Conservation (phyloP, 2,329 filamentous ascomycete species). For the Aspergillus amoenus region DNA sequence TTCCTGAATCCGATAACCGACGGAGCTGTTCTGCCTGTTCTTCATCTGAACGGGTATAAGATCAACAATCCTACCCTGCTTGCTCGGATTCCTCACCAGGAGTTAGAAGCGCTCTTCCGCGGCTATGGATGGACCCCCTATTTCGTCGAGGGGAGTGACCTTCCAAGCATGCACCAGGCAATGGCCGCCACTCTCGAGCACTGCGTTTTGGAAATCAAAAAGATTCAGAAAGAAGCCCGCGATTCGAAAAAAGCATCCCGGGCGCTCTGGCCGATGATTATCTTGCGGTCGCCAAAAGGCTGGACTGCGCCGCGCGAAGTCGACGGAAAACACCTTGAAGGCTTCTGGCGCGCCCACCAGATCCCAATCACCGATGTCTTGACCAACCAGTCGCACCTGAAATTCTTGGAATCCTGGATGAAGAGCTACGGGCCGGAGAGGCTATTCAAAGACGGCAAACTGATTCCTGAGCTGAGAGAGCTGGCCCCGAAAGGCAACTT, state of each 20-base stretch:
- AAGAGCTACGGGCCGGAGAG: slow-evolving; percentile 71
- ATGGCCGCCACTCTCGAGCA: slow-evolving; percentile 76
- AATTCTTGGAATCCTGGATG: slow-evolving; percentile 74
- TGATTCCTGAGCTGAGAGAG: slow-evolving; percentile 62
- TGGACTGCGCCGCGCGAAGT: slow-evolving; percentile 75
- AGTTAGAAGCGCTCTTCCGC: slow-evolving; percentile 66
- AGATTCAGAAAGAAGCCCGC: slow-evolving; percentile 69
- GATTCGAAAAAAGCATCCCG: slow-evolving; percentile 68
- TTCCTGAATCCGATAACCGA: slow-evolving; percentile 78
- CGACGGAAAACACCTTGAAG: slow-evolving; percentile 68
- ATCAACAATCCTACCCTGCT: slow-evolving; percentile 78
- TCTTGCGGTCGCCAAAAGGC: slow-evolving; percentile 75
- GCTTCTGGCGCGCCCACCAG: slow-evolving; percentile 79
- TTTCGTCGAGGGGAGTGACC: slow-evolving; percentile 74
- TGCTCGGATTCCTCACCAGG: slow-evolving; percentile 70
- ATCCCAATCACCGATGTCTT: slow-evolving; percentile 71
- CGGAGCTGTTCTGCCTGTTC: slow-evolving; percentile 72
- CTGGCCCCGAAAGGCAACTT: slow-evolving; percentile 65
- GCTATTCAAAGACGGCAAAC: slow-evolving; percentile 65
- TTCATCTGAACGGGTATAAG: slow-evolving; percentile 82
- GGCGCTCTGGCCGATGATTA: slow-evolving; percentile 75
- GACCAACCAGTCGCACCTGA: slow-evolving; percentile 64
- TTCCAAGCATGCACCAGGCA: slow-evolving; percentile 75
- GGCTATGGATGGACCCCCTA: slow-evolving; percentile 79
- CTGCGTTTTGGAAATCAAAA: slow-evolving; percentile 67